phyloP scores from a whole-genome alignment of 2,329 filamentous ascomycete species.

The Arthrobotrys pseudoclavata region DNA sequence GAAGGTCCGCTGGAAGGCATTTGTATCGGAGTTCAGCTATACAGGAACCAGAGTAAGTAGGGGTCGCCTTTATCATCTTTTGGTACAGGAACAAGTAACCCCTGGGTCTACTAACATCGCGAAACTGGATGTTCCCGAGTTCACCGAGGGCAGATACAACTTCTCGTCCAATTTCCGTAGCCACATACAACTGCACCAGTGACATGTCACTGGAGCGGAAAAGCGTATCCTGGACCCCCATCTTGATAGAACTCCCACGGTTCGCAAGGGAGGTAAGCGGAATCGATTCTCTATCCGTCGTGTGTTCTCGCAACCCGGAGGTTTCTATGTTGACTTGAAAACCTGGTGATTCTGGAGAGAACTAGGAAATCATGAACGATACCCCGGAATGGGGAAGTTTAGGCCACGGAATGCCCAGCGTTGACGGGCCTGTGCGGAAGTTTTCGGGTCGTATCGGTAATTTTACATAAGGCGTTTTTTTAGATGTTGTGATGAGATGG shows the following conservation, averaged over 20 bases:
- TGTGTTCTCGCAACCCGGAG: slow-evolving; percentile 50
- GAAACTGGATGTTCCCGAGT: slow-evolving; percentile 94
- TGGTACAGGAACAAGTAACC: background rate
- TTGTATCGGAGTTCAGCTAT: slow-evolving; percentile 91
- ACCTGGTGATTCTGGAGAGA: background rate
- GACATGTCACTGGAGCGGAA: slow-evolving; percentile 99
- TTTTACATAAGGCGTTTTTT: background rate
- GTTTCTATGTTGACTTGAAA: slow-evolving; percentile 15
- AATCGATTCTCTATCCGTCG: slow-evolving; percentile 55
- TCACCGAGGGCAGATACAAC: slow-evolving; percentile 96
- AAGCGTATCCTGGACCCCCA: slow-evolving; percentile 87
- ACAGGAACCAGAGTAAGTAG: slow-evolving; percentile 35
- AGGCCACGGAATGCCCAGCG: background rate
- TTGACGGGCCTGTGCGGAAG: background rate
- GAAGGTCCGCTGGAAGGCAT: slow-evolving; percentile 95
- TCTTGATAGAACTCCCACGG: slow-evolving; percentile 65
- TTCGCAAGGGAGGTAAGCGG: slow-evolving; percentile 48
- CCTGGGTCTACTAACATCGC: slow-evolving; percentile 78
- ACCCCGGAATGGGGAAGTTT: background rate
- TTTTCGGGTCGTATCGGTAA: background rate
- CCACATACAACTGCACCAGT: slow-evolving; percentile 99
- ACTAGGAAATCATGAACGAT: slow-evolving; percentile 4
- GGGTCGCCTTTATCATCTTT: slow-evolving; percentile 60
- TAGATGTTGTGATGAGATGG: slow-evolving; percentile 35
- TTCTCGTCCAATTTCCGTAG: slow-evolving; percentile 98